Evolutionary conservation across 31 red algal genomes (phyloP).

Genomic region (Porphyra umbilicalis): DNA sequence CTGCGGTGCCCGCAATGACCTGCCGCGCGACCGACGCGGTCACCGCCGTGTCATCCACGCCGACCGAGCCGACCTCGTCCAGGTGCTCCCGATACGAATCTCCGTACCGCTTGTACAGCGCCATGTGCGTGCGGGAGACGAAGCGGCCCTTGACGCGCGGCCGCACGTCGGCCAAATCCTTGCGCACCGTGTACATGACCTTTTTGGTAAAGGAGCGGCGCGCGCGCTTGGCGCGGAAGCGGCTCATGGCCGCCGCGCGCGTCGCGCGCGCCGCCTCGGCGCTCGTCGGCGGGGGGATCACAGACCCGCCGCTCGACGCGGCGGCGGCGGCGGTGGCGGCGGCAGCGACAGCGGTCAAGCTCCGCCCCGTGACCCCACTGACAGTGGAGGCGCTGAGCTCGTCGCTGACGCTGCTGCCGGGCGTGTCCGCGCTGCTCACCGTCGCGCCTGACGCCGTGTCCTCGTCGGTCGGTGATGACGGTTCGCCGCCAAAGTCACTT

Average conservation of each 20-base stretch:
- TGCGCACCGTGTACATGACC: constrained; percentile 71
- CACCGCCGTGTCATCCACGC: not conserved
- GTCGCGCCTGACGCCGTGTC: not conserved
- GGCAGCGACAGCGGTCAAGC: too few relatives aligned
- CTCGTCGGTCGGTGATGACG: not conserved
- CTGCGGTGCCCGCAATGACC: not conserved
- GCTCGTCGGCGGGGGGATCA: not conserved
- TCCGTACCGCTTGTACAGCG: constrained; percentile 35
- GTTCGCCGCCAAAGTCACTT: not conserved
- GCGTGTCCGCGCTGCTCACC: not conserved
- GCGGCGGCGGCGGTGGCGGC: not conserved
- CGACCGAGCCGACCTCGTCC: constrained; percentile 22
- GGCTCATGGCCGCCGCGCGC: constrained; percentile 55
- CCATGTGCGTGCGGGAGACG: constrained; percentile 50
- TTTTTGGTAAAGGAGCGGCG: constrained; percentile 65
- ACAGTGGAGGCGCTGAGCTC: too few relatives aligned
- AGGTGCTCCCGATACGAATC: constrained; percentile 39
- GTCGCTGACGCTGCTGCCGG: not conserved
- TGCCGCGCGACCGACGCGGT: not conserved
- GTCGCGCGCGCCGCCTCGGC: constrained; percentile 24
- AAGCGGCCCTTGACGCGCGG: constrained; percentile 76
- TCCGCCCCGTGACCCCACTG: too few relatives aligned
- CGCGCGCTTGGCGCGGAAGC: constrained; percentile 62
- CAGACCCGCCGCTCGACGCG: not conserved
- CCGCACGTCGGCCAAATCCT: constrained; percentile 62